Evolutionary conservation across 1,284 basidiomycete genomes (phyloP), one percentile per base, ranked within the genome.

Genomic region (Heterobasidion occidentale): DNA sequence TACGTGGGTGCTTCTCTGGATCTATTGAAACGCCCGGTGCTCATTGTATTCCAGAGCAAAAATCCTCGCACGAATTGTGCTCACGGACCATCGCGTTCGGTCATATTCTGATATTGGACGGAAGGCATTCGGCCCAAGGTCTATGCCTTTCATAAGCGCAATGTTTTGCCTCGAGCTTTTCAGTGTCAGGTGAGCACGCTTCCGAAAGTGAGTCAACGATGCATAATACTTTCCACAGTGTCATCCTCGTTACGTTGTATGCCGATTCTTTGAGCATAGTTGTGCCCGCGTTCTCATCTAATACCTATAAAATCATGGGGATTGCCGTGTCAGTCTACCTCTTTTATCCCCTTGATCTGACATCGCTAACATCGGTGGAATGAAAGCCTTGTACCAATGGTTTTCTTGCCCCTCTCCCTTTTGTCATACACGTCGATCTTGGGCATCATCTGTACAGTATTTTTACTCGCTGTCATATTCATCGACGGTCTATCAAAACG

Each of bases 31-130:
- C 48, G 49, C 20, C 19, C 14, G 42, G 42, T 59, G n/a, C 54
- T 53, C 7, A 17, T 36, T 54, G 58, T 56, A 53, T 38, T 54
- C 4, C 64, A 94, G 91, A 2, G 92, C 91, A 14, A 94, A 94
- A 70, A 81, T 94, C 42, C 80, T 96, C 11, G 90, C 91, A 2
- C 73, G 74, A 47, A 79, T 93, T 50, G 92, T 95, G 55, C 66
- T 84, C 14, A 72, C 77, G 3, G 91, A 96, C 66, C 78, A 81
- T 2, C 78, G 77, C 11, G 67, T 94, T 52, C 78, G 82, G 36
- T 92, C 92, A 2, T 97, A 96, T 68, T 84, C 92, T 7, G 94
- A 97, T 67, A 91, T 96, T 59, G 91, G 91, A 33, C 80, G 83
- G 56, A 91, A 89, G 65, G 92, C 92, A 1, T 95, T 95, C 68